A percentile compares a stretch with the other conserved stretches of the same genome.
These are phyloP conservation scores for Kwoniella sp. DNA, from an alignment of 768 basidiomycete species.

Conservation along the genomic window DNA sequence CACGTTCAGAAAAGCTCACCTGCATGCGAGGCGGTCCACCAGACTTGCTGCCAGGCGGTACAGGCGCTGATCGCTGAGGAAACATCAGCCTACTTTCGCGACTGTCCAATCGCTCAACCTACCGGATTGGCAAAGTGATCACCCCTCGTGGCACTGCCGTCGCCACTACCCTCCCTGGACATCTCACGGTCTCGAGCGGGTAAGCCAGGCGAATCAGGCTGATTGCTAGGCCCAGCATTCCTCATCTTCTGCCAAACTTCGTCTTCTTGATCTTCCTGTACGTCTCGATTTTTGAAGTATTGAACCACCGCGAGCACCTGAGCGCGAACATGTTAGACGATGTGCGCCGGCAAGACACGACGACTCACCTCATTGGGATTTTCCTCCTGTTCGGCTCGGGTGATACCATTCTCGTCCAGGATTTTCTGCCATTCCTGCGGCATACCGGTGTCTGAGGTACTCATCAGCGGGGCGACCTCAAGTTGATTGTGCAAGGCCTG, in stretches of 20 bases:
- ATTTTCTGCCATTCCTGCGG: conserved; percentile 99
- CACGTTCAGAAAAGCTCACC: conserved; percentile 1
- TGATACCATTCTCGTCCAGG: conserved; percentile 84
- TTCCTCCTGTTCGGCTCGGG: conserved; percentile 88
- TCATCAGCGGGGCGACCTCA: background rate
- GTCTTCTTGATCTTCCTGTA: conserved; percentile 55
- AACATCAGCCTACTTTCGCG: background rate
- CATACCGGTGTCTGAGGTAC: conserved; percentile 59
- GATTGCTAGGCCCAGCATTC: conserved; percentile 29
- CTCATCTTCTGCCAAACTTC: conserved; percentile 53
- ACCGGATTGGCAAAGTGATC: conserved; percentile 48
- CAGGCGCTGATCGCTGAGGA: conserved; percentile 41
- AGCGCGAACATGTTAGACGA: background rate
- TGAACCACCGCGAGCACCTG: conserved; percentile 87
- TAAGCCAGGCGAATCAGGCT: conserved; percentile 10
- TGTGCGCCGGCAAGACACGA: background rate
- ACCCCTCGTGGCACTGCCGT: conserved; percentile 14
- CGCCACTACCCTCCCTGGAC: conserved; percentile 39
- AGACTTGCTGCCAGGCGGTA: conserved; percentile 33
- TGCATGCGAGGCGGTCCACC: conserved; percentile 19
- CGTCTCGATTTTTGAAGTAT: conserved; percentile 79
- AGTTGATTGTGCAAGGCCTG: background rate
- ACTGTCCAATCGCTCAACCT: conserved; percentile 5
- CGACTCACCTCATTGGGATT: conserved; percentile 81
- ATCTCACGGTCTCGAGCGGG: conserved; percentile 31